A percentile compares a stretch with the other conserved stretches of the same genome.
Conservation (phyloP, 164 flowering plant genomes). For the Piper betle region DNA sequence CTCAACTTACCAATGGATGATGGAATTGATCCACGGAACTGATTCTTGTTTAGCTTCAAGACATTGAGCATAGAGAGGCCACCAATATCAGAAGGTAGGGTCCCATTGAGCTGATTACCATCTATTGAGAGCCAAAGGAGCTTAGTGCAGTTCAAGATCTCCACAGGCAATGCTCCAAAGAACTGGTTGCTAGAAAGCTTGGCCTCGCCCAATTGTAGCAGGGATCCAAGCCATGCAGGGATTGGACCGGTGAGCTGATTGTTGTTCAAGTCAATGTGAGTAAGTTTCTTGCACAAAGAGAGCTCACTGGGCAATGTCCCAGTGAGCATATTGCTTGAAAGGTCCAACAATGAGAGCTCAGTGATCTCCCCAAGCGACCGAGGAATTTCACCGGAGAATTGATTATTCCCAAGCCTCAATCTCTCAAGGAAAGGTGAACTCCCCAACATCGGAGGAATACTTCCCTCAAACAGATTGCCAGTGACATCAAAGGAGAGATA, state of each 20-base stretch:
- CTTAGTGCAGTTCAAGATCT: constrained; percentile 54
- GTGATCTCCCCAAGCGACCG: constrained; percentile 39
- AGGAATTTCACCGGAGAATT: constrained; percentile 57
- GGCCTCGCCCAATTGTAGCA: constrained; percentile 71
- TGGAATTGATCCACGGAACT: constrained; percentile 56
- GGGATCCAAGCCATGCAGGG: constrained; percentile 70
- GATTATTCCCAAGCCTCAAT: constrained; percentile 61
- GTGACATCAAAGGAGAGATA: constrained; percentile 86
- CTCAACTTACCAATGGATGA: constrained; percentile 38
- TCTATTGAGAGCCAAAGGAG: constrained; percentile 62
- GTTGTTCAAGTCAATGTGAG: constrained; percentile 67
- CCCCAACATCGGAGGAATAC: constrained; percentile 63
- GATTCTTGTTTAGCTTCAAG: constrained; percentile 47
- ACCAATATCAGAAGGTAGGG: constrained; percentile 50
- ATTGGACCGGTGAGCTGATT: constrained; percentile 57
- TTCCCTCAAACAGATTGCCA: constrained; percentile 45
- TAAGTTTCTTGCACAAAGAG: constrained; percentile 54
- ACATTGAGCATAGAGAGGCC: constrained; percentile 53
- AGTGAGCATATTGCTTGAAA: constrained; percentile 60
- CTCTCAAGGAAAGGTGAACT: constrained; percentile 58
- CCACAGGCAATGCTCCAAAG: constrained; percentile 49
- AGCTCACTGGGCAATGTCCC: constrained; percentile 66
- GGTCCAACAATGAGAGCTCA: constrained; percentile 54
- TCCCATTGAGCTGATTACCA: constrained; percentile 55
- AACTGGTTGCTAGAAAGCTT: constrained; percentile 61